Evolutionary conservation across 768 basidiomycete genomes (phyloP), one percentile per base, ranked within the genome.

Genomic region (Termitomyces sp.): DNA sequence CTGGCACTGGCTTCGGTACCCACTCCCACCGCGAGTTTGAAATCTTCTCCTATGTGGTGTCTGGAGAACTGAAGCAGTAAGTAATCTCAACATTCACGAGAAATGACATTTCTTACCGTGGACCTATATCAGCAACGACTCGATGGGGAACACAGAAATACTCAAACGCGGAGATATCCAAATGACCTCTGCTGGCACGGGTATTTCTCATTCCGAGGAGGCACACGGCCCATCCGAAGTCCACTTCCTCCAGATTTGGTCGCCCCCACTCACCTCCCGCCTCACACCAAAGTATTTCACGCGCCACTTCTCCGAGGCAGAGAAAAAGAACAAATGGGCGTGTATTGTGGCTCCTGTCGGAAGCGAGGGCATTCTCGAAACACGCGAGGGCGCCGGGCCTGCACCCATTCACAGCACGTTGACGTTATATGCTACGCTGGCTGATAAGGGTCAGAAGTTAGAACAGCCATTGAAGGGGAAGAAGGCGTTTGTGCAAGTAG

Each of bases 81-180:
- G 85, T n/a, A n/a, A n/a, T n/a, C 73, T 53, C 17, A 27, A 31
- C 16, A 29, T 27, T 16, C 17, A 3, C 10, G 12, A 23, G 8
- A 12, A n/a, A n/a, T n/a, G n/a, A n/a, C n/a, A n/a, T n/a, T n/a
- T n/a, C n/a, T n/a, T n/a, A n/a, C n/a, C n/a, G n/a, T 10, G 19
- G 14, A 43, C 23, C 9, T 25, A 16, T 19, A 43, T n/a, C n/a
- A 92, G 93, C 74, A 82, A 87, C 69, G 95, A 97, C 72, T 91
- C 87, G 4, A 90, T 97, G 88, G 87, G 87, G 40, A 95, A 96
- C 74, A 80, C 82, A 54, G 95, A 98, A 69, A 77, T 94, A 56
- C 82, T 98, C 67, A 86, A 86, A 69, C 84, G 92, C 16, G 95
- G 95, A 0, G 89, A 93, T 63, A 63, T 98, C 37, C 95, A 98